phyloP scores from a whole-genome alignment of 345 rosid genomes.

The Orychophragmus violaceus region DNA sequence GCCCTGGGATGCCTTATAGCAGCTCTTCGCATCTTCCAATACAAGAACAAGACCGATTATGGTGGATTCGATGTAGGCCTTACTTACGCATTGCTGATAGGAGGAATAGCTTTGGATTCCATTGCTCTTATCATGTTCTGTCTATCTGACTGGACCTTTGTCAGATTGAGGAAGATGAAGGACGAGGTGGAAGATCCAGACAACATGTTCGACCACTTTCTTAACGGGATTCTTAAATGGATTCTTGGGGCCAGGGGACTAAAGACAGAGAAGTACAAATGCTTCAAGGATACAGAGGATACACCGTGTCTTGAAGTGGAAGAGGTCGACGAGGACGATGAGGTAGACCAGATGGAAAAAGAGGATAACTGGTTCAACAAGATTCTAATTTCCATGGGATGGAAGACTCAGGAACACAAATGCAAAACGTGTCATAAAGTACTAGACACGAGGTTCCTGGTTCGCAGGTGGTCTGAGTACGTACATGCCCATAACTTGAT shows the following conservation, averaged over 20 bases:
- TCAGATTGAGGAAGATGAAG: conserved; percentile 13
- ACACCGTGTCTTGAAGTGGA: background rate
- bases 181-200: background rate
- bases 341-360: no score
- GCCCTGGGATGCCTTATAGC: conserved; percentile 3
- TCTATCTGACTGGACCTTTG: conserved; percentile 57
- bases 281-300: background rate
- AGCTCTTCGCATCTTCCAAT: conserved; percentile 6
- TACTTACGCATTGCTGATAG: conserved; percentile 32
- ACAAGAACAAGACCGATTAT: background rate
- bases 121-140: conserved; percentile 40
- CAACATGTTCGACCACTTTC: background rate
- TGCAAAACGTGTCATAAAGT: conserved; percentile 12
- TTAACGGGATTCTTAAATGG: conserved; percentile 20
- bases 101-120: conserved; percentile 28
- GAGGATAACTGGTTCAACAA: background rate
- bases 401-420: background rate
- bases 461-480: conserved; percentile 53
- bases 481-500: conserved; percentile 46
- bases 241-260: conserved; percentile 18
- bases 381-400: background rate
- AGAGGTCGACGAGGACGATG: no score
- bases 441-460: conserved; percentile 24
- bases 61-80: conserved; percentile 24
- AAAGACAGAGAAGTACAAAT: background rate